These are phyloP conservation scores for Paramecium bursaria DNA, from an alignment of 73 alveolate species.

Conservation along the genomic window DNA sequence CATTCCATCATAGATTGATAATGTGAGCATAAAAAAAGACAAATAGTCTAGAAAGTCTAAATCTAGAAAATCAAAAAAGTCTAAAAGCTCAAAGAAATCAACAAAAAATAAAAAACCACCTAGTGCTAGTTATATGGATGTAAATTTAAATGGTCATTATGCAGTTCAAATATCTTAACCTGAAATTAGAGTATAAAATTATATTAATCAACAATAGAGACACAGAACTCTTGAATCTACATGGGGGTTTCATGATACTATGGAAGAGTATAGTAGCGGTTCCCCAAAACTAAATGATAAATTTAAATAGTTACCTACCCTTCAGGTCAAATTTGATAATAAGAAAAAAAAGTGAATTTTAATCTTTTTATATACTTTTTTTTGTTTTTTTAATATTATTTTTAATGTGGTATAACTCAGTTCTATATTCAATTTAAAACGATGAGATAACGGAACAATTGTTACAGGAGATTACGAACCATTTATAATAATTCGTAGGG, in stretches of 20 bases:
- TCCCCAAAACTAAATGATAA: conserved; percentile 30
- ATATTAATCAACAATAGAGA: not conserved
- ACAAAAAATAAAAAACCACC: not conserved
- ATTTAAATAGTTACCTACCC: conserved; percentile 36
- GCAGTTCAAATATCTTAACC: conserved; percentile 25
- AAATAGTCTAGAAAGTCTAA: conserved; percentile 31
- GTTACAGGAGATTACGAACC: conserved; percentile 11
- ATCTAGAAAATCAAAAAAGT: conserved; percentile 7
- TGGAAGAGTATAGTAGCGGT: conserved; percentile 48
- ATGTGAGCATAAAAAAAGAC: not conserved
- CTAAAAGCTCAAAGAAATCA: conserved; percentile 7
- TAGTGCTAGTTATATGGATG: not conserved
- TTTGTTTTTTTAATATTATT: too few species aligned
- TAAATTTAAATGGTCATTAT: not conserved
- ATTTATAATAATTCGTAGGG: not conserved
- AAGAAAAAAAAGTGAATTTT: not conserved
- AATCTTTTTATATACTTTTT: too few species aligned
- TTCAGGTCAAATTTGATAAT: not conserved
- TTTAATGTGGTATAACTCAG: conserved; percentile 46
- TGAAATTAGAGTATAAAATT: not conserved
- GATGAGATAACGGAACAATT: conserved; percentile 52
- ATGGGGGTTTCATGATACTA: conserved; percentile 46
- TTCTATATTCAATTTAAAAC: conserved; percentile 27
- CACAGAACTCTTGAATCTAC: conserved; percentile 58
- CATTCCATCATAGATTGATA: conserved; percentile 44